These are phyloP conservation scores for Diaporthe capsici DNA, from an alignment of 2,329 filamentous ascomycete genomes.

Conservation along the genomic window DNA sequence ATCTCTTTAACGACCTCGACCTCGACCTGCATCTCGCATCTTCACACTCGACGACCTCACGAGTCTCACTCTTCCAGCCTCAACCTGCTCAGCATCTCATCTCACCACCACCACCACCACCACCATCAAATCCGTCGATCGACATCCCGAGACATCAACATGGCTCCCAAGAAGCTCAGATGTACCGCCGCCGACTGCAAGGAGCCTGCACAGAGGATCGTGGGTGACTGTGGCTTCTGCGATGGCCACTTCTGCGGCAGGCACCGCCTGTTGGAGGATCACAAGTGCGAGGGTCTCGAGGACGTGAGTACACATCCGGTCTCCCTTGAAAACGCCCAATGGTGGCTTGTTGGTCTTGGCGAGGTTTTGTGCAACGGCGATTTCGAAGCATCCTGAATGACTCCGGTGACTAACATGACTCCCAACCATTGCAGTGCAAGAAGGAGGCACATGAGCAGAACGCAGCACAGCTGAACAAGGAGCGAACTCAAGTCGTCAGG, in stretches of 20 bases:
- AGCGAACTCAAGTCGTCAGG: constrained; percentile 94
- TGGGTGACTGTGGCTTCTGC: constrained; percentile 97
- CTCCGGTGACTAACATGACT: constrained; percentile 32
- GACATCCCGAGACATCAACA: constrained; percentile 48
- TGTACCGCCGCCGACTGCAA: constrained; percentile 94
- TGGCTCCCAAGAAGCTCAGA: constrained; percentile 83
- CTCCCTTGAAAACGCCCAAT: constrained; percentile 46
- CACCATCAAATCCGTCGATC: constrained; percentile 18
- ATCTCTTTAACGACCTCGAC: not conserved
- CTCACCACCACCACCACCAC: not conserved
- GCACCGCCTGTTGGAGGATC: constrained; percentile 93
- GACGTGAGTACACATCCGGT: constrained; percentile 72
- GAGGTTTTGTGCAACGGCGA: constrained; percentile 51
- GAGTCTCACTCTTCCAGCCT: not conserved
- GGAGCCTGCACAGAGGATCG: constrained; percentile 89
- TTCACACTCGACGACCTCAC: constrained; percentile 3
- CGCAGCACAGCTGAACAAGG: constrained; percentile 89
- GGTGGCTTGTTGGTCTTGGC: constrained; percentile 60
- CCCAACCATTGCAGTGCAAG: constrained; percentile 77
- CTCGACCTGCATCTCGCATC: constrained; percentile 2
- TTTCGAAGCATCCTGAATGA: not conserved
- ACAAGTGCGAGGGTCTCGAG: constrained; percentile 93
- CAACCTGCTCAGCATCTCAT: not conserved
- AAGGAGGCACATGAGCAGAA: constrained; percentile 97
- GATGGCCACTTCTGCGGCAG: constrained; percentile 94